Base-by-base conservation (phyloP, 164 flowering plant genomes). In the Taxillus chinensis region DNA sequence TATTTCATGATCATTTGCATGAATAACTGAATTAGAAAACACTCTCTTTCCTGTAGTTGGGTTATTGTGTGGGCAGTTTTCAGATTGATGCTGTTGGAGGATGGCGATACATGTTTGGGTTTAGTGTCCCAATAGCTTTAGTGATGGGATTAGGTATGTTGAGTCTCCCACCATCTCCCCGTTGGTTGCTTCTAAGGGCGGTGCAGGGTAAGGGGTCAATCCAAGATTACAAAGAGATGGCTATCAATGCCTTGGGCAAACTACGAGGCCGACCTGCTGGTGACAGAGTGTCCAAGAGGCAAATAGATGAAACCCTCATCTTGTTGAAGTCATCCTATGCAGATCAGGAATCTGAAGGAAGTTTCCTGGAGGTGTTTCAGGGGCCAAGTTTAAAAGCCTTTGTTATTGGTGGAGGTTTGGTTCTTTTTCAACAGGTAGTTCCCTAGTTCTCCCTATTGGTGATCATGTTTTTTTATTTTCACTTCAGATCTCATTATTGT, bases 111-210 rank as follows among this genome's bases (percentile, higher is more conserved):
- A 90, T 88, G 98, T 90, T 65, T 63, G 96, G 96, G 42, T 38
- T 81, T 45, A 81, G 98, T 75, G 83, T 78, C 7, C 91, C 92
- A 5, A 37, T 89, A 64, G 97, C 95, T 52, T 58, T 79, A 15
- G 9, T 87, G 7, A 89, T 93, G 97, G 95, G 89, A 42, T 68
- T 93, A 54, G 99, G 99, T 57, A 79, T 90, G 85, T 83, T 79
- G 89, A 78, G 76, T 67, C 91, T 93, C 55, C 95, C 98, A 37
- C 82, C 85, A 54, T 88, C 96, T 55, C 98, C 95, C 2, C 82
- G 97, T 8, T 90, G 97, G 98, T 71, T 93, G 56, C 95, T 90
- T 71, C 95, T 93, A 39, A 75, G 95, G 64, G 98, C 86, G 48
- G 83, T 83, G 65, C 97, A 93, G 72, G 95, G 96, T 15, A 86